These are phyloP conservation scores for Trichoderma virens DNA, from an alignment of 495 filamentous ascomycete genomes.

Conservation along the genomic window DNA sequence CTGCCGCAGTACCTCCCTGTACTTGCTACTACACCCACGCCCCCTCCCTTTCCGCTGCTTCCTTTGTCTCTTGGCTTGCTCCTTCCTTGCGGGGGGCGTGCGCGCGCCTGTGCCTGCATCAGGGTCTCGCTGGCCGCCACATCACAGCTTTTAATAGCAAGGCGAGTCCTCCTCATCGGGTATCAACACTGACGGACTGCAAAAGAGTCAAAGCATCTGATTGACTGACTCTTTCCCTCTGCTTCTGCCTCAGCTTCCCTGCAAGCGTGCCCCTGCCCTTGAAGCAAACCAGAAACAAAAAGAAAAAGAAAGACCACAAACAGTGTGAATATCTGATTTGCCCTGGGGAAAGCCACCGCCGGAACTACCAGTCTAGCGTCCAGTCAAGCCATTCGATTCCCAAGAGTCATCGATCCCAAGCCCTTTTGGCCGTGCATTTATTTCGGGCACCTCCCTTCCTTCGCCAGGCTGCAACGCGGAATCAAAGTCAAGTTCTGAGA, in stretches of 20 bases:
- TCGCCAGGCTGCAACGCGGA: too few relatives aligned
- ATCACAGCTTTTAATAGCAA: constrained; percentile 7
- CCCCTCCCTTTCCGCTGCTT: not conserved
- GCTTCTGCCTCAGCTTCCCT: not conserved
- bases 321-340: too few relatives aligned
- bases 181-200: constrained; percentile 1
- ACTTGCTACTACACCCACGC: not conserved
- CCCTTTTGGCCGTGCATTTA: not conserved
- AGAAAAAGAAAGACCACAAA: too few relatives aligned
- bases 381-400: too few relatives aligned
- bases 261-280: too few relatives aligned
- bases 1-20: too few relatives aligned
- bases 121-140: constrained; percentile 8
- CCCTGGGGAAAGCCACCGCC: too few relatives aligned
- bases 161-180: constrained; percentile 1
- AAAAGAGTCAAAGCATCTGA: not conserved
- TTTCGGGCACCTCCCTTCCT: too few relatives aligned
- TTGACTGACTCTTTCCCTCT: not conserved
- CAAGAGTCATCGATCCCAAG: not conserved
- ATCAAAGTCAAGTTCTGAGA: not conserved
- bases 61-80: not conserved
- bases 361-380: too few relatives aligned
- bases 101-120: constrained; percentile 3
- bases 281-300: too few relatives aligned
- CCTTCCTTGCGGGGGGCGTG: constrained; percentile 1